Base-by-base conservation (phyloP, 2,329 filamentous ascomycete genomes). In the Anthostomella pinea region DNA sequence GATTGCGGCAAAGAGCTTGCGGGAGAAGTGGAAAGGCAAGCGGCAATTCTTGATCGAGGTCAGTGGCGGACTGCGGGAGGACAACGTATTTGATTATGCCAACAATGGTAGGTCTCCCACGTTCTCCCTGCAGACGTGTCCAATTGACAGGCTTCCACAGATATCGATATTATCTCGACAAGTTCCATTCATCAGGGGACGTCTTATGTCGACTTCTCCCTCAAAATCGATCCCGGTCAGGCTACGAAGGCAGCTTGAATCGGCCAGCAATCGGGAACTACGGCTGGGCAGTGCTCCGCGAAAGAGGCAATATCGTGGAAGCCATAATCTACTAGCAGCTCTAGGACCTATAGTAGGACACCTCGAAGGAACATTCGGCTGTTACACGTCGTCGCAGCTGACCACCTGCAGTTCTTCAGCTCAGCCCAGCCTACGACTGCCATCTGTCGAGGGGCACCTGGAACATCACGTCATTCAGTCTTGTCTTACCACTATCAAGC, bases 131-230 rank as follows among this genome's bases (percentile, higher is more conserved):
- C 7, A 17, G 9, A 8, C 29, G 4, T 4, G 6, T 8, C 9
- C 34, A 11, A 27, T 29, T 6, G 4, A 22, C 26, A 15, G 5
- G 17, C 13, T 13, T 11, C 29, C 8, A 1, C 65, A 75, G 89
- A 97, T 65, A 81, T 98, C 51, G 93, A 98, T 64, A 90, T 98
- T 50, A 82, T 97, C 52, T 96, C 90, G 27, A 96, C 91, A 8
- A 96, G 90, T 60, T 91, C 87, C 34, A 96, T 98, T 57, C 93
- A 98, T 58, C 93, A 98, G 68, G 91, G 93, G 3, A 88, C 94
- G 3, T 80, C 85, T 19, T 89, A 96, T 60, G 81, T 98, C 29
- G 93, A 98, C 63, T 97, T 96, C 62, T 96, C 90, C 5, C 73
- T 98, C 51, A 98, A 98, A 71, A 90, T 98, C 46, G 63, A 77